A percentile compares a stretch with the other conserved stretches of the same genome.
These are phyloP conservation scores for Leptosphaerulina australis DNA, from an alignment of 2,329 filamentous ascomycete species.

Conservation along the genomic window DNA sequence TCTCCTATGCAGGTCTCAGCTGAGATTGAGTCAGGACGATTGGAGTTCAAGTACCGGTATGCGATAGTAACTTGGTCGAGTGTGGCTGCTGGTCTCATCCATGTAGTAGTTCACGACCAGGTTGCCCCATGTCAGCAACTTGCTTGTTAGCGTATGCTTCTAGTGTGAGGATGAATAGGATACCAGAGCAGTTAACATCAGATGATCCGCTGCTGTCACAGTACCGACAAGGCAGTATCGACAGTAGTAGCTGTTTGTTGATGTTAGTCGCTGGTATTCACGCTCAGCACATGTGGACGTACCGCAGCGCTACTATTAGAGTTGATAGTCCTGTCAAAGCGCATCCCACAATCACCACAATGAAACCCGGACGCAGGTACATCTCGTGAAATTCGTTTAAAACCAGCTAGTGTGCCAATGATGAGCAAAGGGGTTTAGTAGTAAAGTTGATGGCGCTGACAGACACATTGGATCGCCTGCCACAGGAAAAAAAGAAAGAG, in stretches of 20 bases:
- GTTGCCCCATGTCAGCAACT: slow-evolving; percentile 47
- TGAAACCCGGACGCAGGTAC: slow-evolving; percentile 41
- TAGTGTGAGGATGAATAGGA: background rate
- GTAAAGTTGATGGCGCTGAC: background rate
- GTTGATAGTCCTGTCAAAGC: slow-evolving; percentile 47
- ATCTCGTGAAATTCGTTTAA: slow-evolving; percentile 19
- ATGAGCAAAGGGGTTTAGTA: background rate
- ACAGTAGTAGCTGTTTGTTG: slow-evolving; percentile 39
- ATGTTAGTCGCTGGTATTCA: slow-evolving; percentile 5
- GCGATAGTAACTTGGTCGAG: slow-evolving; percentile 32
- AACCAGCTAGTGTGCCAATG: background rate
- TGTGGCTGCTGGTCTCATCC: slow-evolving; percentile 37
- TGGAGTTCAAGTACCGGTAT: slow-evolving; percentile 30
- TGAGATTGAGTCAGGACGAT: background rate
- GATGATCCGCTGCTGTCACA: slow-evolving; percentile 41
- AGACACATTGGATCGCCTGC: background rate
- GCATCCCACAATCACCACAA: slow-evolving; percentile 44
- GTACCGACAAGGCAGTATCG: slow-evolving; percentile 42
- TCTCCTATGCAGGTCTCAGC: slow-evolving; percentile 34
- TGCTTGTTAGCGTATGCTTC: background rate
- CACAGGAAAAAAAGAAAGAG: background rate
- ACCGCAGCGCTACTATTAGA: slow-evolving; percentile 42
- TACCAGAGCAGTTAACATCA: slow-evolving; percentile 44
- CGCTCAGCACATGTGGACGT: slow-evolving; percentile 5
- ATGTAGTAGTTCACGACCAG: slow-evolving; percentile 46